Evolutionary conservation across 345 rosid genomes (phyloP).

Genomic region (Citrus sp.): DNA sequence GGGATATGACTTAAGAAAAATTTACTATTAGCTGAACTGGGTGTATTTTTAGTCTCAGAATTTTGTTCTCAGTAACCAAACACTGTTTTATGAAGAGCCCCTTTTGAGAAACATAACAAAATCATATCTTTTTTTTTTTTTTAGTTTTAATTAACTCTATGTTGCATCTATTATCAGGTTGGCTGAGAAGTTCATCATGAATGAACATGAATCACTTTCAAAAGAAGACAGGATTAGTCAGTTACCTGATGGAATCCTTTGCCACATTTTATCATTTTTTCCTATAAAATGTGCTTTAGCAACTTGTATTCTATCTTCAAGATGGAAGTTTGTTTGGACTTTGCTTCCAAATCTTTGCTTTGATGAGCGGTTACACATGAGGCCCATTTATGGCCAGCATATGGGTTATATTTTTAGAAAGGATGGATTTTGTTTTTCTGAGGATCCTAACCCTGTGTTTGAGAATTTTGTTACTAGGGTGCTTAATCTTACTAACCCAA

Average conservation of each 20-base stretch:
- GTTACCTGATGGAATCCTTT: neutral
- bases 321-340: neutral
- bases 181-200: neutral
- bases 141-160: neutral
- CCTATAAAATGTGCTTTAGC: neutral
- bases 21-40: neutral
- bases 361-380: neutral
- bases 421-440: neutral
- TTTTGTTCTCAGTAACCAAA: neutral
- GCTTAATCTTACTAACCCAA: neutral
- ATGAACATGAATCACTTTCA: neutral
- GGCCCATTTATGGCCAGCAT: neutral
- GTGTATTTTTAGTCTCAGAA: too few relatives aligned
- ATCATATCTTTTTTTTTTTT: neutral
- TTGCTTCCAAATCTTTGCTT: neutral
- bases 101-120: neutral
- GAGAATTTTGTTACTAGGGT: neutral
- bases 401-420: too few relatives aligned
- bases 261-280: neutral
- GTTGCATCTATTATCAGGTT: neutral
- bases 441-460: neutral
- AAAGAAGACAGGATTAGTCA: neutral
- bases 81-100: neutral
- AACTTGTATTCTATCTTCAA: neutral
- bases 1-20: too few relatives aligned